A percentile compares a stretch with the other conserved stretches of the same genome.
Conservation (phyloP, 164 flowering plant species). For the Chimonanthus salicifolius region DNA sequence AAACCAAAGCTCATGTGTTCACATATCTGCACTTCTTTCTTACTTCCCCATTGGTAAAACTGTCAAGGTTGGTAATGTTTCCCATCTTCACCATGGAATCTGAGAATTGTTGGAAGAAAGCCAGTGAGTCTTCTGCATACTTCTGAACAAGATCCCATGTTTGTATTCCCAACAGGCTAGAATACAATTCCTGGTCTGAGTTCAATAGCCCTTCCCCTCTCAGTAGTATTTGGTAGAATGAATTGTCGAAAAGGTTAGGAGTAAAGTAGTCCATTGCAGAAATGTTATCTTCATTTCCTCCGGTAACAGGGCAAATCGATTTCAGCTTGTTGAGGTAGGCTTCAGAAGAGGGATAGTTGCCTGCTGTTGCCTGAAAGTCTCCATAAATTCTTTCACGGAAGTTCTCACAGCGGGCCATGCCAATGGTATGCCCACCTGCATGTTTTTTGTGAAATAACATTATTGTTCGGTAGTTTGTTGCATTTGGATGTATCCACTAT, state of each 20-base stretch:
- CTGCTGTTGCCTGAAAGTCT: conserved; percentile 47
- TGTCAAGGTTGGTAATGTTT: conserved; percentile 57
- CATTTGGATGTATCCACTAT: no score
- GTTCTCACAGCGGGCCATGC: conserved; percentile 75
- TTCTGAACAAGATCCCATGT: conserved; percentile 53
- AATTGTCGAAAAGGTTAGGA: conserved; percentile 76
- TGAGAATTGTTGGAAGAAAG: conserved; percentile 78
- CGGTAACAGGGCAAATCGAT: conserved; percentile 51
- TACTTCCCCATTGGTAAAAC: conserved; percentile 65
- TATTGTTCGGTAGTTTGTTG: not conserved
- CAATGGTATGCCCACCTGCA: conserved; percentile 89
- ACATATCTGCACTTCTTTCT: conserved; percentile 80
- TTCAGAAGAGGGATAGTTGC: conserved; percentile 25
- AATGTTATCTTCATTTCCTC: conserved; percentile 48
- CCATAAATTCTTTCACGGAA: conserved; percentile 71
- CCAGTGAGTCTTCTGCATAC: conserved; percentile 56
- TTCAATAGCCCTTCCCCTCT: conserved; percentile 77
- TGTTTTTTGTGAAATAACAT: not conserved
- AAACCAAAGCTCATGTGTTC: conserved; percentile 32
- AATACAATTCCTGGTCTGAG: conserved; percentile 83
- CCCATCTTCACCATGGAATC: conserved; percentile 95
- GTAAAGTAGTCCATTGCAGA: conserved; percentile 71
- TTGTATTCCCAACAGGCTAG: conserved; percentile 52
- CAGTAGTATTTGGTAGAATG: conserved; percentile 58
- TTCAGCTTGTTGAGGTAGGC: conserved; percentile 42